Conservation (phyloP, 2,329 filamentous ascomycete genomes). For the Colletotrichum echinochloae region DNA sequence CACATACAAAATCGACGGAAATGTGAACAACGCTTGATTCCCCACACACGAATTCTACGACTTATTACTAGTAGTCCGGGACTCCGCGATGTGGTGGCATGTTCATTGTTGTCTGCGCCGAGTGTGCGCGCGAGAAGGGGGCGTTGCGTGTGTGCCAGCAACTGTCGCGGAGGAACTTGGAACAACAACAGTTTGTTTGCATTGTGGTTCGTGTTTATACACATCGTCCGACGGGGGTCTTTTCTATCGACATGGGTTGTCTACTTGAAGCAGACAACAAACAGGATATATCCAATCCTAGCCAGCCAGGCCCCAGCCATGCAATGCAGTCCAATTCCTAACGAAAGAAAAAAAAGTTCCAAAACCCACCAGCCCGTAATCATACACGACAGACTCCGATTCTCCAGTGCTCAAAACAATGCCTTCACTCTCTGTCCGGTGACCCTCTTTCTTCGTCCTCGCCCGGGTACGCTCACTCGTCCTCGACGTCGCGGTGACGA, state of each 20-base stretch:
- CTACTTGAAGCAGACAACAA: constrained; percentile 32
- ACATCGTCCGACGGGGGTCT: constrained; percentile 28
- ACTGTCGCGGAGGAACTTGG: constrained; percentile 25
- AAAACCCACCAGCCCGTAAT: constrained; percentile 43
- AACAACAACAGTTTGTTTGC: constrained; percentile 23
- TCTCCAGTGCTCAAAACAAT: constrained; percentile 50
- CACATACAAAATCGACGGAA: constrained; percentile 42
- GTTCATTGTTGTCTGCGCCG: constrained; percentile 25
- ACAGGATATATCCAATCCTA: constrained; percentile 35
- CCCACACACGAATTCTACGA: constrained; percentile 41
- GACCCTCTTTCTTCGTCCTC: background rate
- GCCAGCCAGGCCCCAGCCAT: constrained; percentile 31
- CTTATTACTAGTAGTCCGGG: constrained; percentile 27
- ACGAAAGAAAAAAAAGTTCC: constrained; percentile 49
- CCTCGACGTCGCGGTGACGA: constrained; percentile 73
- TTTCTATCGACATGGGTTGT: constrained; percentile 29
- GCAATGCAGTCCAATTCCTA: constrained; percentile 51
- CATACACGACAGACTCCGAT: constrained; percentile 57
- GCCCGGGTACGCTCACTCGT: constrained; percentile 59
- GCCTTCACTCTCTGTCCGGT: constrained; percentile 2
- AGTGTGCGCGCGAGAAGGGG: constrained; percentile 11
- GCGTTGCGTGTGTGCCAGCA: constrained; percentile 13
- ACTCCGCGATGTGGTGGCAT: constrained; percentile 29
- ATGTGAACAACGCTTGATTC: constrained; percentile 44
- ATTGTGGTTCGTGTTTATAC: constrained; percentile 24